A percentile compares a stretch with the other conserved stretches of the same genome.
Evolutionary conservation across 139 green algal genomes (phyloP).

Genomic region (Pseudopediastrum boryanum): DNA sequence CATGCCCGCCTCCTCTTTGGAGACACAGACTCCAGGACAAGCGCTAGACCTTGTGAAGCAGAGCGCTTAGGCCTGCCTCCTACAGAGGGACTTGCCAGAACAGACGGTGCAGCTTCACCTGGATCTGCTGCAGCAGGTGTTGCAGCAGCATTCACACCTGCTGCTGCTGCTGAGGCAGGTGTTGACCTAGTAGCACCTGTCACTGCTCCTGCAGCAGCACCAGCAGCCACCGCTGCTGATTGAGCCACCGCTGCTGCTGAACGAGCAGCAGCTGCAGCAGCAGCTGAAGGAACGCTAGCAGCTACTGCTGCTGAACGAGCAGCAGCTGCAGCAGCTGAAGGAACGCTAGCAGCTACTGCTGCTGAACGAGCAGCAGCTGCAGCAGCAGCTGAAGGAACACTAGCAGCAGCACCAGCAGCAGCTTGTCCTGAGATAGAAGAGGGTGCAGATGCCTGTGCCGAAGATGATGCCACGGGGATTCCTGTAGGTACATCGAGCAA

Average conservation of each 20-base stretch:
- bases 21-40: no score
- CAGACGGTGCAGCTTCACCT: no score
- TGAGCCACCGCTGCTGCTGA: background rate
- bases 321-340: background rate
- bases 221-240: background rate
- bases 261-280: no score
- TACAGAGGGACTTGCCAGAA: no score
- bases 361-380: conserved; percentile 11
- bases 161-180: no score
- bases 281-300: background rate
- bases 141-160: no score
- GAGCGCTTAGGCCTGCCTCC: no score
- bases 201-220: conserved; percentile 1
- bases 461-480: background rate
- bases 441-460: background rate
- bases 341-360: background rate
- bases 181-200: conserved; percentile 9
- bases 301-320: background rate
- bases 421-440: background rate
- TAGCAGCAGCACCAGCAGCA: background rate
- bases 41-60: no score
- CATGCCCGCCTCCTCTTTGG: no score
- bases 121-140: no score
- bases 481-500: no score
- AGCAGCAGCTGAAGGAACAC: conserved; percentile 12